phyloP scores from a whole-genome alignment of 1,139 yeast genomes.

The Geotrichum fermentans region DNA sequence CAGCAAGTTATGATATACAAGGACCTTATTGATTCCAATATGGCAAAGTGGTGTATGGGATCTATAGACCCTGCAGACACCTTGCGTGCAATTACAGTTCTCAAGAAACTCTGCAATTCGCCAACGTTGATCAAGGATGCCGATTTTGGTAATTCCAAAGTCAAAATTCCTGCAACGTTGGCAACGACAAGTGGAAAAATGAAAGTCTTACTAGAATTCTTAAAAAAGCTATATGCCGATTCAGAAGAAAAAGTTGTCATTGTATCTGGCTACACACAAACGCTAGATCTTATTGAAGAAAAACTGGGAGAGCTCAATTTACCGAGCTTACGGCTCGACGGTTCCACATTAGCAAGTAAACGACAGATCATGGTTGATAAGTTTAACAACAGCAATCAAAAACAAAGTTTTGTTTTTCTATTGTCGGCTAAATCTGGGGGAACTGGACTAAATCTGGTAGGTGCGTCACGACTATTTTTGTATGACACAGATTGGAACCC shows the following conservation, averaged over 20 bases:
- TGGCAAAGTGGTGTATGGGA: constrained; percentile 37
- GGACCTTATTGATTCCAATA: constrained; percentile 45
- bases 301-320: constrained; percentile 50
- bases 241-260: constrained; percentile 72
- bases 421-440: constrained; percentile 94
- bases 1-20: constrained; percentile 56
- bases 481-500: constrained; percentile 97
- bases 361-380: constrained; percentile 62
- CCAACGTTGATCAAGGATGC: constrained; percentile 54
- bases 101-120: constrained; percentile 80
- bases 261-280: constrained; percentile 85
- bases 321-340: constrained; percentile 68
- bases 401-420: constrained; percentile 57
- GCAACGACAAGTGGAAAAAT: constrained; percentile 36
- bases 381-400: constrained; percentile 53
- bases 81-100: constrained; percentile 63
- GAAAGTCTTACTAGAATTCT: constrained; percentile 33
- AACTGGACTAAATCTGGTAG: constrained; percentile 80
- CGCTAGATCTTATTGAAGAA: constrained; percentile 68
- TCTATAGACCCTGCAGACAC: constrained; percentile 45
- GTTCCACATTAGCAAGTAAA: constrained; percentile 64
- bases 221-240: constrained; percentile 30
- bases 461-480: constrained; percentile 79
- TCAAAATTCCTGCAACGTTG: constrained; percentile 17
- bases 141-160: constrained; percentile 18